Evolutionary conservation across 2,329 filamentous ascomycete species (phyloP).

Genomic region (Aureobasidium sp.): DNA sequence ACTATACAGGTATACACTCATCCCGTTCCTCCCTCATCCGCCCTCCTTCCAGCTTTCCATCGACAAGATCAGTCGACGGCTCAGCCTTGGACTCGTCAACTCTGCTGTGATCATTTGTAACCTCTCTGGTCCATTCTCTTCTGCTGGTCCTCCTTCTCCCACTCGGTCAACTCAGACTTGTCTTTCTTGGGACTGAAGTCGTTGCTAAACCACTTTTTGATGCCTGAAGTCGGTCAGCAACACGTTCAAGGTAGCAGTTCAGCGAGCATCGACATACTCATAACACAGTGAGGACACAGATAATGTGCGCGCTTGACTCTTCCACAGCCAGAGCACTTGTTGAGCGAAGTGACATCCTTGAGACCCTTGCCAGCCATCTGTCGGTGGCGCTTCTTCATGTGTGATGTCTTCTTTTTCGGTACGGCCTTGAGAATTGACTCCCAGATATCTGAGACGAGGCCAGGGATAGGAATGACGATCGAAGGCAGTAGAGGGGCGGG

Average conservation of each 20-base stretch:
- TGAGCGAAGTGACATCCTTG: constrained; percentile 81
- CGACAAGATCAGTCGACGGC: neutral
- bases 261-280: constrained; percentile 52
- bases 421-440: constrained; percentile 86
- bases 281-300: constrained; percentile 79
- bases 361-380: constrained; percentile 94
- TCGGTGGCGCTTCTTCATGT: constrained; percentile 87
- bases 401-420: constrained; percentile 97
- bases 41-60: neutral
- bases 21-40: neutral
- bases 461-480: constrained; percentile 58
- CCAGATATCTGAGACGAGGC: constrained; percentile 77
- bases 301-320: constrained; percentile 81
- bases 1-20: constrained; percentile 5
- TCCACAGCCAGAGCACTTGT: constrained; percentile 85
- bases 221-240: constrained; percentile 21
- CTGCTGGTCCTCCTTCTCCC: constrained; percentile 1
- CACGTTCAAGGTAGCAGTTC: too few species aligned
- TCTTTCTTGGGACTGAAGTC: constrained; percentile 27
- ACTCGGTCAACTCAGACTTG: constrained; percentile 5
- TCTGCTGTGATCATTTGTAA: neutral
- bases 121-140: neutral
- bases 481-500: constrained; percentile 48
- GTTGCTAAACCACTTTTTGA: constrained; percentile 30
- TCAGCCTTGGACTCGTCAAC: neutral